phyloP scores from a whole-genome alignment of 148 eudicot genomes.

The Cornus florida region DNA sequence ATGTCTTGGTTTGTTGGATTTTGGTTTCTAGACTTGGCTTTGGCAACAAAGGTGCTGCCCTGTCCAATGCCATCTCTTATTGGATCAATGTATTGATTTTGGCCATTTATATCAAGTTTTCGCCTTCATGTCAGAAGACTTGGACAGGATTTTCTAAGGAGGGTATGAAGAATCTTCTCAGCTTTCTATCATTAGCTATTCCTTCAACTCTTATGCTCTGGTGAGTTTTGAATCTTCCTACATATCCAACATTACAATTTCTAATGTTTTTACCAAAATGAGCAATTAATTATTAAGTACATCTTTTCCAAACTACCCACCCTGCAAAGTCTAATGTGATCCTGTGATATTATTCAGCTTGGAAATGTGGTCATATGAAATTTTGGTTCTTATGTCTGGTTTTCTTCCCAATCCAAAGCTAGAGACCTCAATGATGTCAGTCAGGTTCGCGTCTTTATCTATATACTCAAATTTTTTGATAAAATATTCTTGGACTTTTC shows the following conservation, averaged over 20 bases:
- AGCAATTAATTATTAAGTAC: too few species aligned
- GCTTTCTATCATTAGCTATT: slow-evolving; percentile 34
- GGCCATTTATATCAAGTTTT: slow-evolving; percentile 39
- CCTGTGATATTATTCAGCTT: slow-evolving; percentile 17
- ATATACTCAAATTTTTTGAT: background rate
- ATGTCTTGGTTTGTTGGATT: slow-evolving; percentile 16
- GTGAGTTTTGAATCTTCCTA: slow-evolving; percentile 16
- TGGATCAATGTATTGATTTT: slow-evolving; percentile 41
- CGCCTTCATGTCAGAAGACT: slow-evolving; percentile 29
- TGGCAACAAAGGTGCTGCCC: slow-evolving; percentile 37
- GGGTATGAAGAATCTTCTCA: slow-evolving; percentile 26
- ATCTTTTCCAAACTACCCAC: too few species aligned
- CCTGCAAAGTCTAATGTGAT: background rate
- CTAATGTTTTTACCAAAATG: too few species aligned
- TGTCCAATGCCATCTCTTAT: slow-evolving; percentile 32
- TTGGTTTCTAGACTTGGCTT: slow-evolving; percentile 29
- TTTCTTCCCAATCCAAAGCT: slow-evolving; percentile 36
- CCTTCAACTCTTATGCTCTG: slow-evolving; percentile 55
- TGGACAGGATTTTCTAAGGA: slow-evolving; percentile 51
- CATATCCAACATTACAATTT: too few species aligned
- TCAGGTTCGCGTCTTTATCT: slow-evolving; percentile 21
- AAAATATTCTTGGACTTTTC: too few species aligned
- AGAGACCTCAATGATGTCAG: slow-evolving; percentile 40
- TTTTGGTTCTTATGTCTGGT: slow-evolving; percentile 33
- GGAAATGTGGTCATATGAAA: slow-evolving; percentile 30